Evolutionary conservation across 2,329 filamentous ascomycete genomes (phyloP), one percentile per base, ranked within the genome.

Genomic region (Pleomassaria siparia): DNA sequence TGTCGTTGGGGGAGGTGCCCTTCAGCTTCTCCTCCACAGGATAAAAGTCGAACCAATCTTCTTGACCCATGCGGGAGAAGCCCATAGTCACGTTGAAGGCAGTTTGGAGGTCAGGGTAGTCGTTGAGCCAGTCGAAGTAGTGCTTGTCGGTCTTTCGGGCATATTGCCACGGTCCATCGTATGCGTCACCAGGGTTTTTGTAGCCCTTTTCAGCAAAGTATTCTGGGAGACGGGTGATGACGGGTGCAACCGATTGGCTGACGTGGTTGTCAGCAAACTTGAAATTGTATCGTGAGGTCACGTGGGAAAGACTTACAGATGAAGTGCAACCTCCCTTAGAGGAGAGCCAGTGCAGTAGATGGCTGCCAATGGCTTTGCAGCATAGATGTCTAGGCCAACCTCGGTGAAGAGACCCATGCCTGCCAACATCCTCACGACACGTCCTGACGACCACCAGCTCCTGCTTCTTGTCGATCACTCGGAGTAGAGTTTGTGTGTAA

Each of bases 81-180:
- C 30, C 51, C 66, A 71, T 69, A 1, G 54, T 53, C 1, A 42
- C 44, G 45, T 71, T 69, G 51, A 69, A 70, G 1, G 51, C 61
- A 11, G 47, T 22, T 22, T 58, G 55, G 2, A 49, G 36, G 2
- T 29, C 41, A 2, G 57, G 58, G 2, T 62, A 50, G 3, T 54
- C 47, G 11, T 32, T 32, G 4, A 71, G 28, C 53, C 53, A 67
- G 3, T 63, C 60, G 16, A 66, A 71, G 43, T 62, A n/a, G 28
- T 60, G 50, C 9, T 55, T 29, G 5, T 59, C 47, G 2, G 60
- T 66, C 11, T 56, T 26, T 13, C 50, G 42, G 8, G 58, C 53
- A 7, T 52, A 54, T 39, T 71, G 66, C 35, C 67, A 71, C 0
- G 66, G 62, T 0, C 53, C 52, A 16, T 68, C 49, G 6, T 53